Evolutionary conservation across 306 rosid genomes (phyloP), one percentile per base, ranked within the genome.

Genomic region (Cucurbita moschata): DNA sequence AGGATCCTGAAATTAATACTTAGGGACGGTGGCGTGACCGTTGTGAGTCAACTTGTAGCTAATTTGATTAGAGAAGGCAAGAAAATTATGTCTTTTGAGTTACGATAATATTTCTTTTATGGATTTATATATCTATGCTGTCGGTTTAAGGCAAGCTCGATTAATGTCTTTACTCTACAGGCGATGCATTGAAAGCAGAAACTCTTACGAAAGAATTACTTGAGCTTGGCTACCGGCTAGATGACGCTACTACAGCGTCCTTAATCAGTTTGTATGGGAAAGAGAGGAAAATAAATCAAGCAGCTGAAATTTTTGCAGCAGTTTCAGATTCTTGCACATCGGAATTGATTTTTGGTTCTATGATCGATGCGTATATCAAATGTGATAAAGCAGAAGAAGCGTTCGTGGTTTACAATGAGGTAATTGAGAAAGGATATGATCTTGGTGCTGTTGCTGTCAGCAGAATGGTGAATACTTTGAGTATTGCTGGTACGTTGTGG

Each of bases 291-390:
- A 81, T 90, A 80, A 83, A 82, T 82, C 80, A 83, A 74, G 98
- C 98, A 46, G 80, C 83, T 76, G 92, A 87, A 75, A 65, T 88
- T 57, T 93, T 85, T 84, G 82, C 83, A 58, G 84, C 81, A 79
- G 86, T 83, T 81, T 81, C 71, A 38, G 87, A 85, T 75, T 86
- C 88, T 30, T 63, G 79, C n/a, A 59, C 76, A 26, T 77, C 81
- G 49, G 57, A 79, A 49, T 78, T 78, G 57, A 64, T 87, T 42
- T 86, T 78, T 80, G 85, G 87, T 76, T 82, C 93, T 58, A 87
- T 93, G 97, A 87, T 93, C 44, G 88, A 87, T 87, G 92, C 87
- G 30, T 93, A 86, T 78, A 83, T 83, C 76, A 93, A 90, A 82
- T 88, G 96, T 70, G 90, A 92, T 77, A 79, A 86, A 79, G 82